Evolutionary conservation across 2,329 filamentous ascomycete genomes (phyloP), one percentile per base, ranked within the genome.

Genomic region (Nigrograna mackinnonii): DNA sequence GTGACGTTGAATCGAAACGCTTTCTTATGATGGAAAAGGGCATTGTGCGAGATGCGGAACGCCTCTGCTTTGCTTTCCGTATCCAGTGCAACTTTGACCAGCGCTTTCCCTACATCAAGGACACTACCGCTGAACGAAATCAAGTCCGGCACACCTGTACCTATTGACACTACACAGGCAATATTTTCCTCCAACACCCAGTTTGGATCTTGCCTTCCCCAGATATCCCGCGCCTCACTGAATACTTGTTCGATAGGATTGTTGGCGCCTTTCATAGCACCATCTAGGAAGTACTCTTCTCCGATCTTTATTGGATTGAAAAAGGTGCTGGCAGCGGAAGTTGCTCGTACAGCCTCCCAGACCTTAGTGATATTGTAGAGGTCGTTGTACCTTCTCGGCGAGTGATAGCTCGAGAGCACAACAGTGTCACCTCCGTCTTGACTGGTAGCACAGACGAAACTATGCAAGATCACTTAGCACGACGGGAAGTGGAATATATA

Each of bases 1-100:
- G 53, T 46, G 13, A 77, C 71, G 46, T 75, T 76, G 47, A 77
- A 76, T 6, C 74, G 69, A 48, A 68, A 76, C 47, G 74, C 69
- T 21, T 62, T 60, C 20, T 63, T 26, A 11, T 22, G 52, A 38
- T 62, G 54, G 14, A 72, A 54, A 22, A 59, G 39, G 21, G 49
- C 46, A 24, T 7, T n/a, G 47, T 71, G 64, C 18, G 68, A 58
- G 38, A 56, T 49, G 22, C 51, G 56, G 48, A 75, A 74, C 32
- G 48, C 50, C 40, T 71, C 52, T 7, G 68, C 70, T 12, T 66
- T 73, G 31, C 64, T 54, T 43, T 73, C 67, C 1, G 68, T 71
- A 34, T 75, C 70, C 4, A 63, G 69, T 4, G 64, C 60, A 35
- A 73, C 58, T 1, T 35, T 41, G 54, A 0, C 69, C 65, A 5